A percentile compares a stretch with the other conserved stretches of the same genome.
phyloP scores from a whole-genome alignment of 345 rosid genomes.

The Melaleuca quinquenervia region DNA sequence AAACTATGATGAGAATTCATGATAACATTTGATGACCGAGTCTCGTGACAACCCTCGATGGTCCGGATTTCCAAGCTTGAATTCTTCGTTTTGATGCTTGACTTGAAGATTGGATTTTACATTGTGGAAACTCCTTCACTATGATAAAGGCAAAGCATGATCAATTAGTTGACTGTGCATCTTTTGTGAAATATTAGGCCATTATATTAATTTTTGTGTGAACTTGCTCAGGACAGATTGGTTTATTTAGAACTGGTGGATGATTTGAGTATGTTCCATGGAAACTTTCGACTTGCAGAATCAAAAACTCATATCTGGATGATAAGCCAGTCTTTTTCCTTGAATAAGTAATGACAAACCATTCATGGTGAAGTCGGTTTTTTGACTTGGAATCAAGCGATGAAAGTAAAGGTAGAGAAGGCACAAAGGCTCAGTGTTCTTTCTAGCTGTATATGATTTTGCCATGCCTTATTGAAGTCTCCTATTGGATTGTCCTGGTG shows the following conservation, averaged over 20 bases:
- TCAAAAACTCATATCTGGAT: not conserved
- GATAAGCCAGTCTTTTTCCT: not conserved
- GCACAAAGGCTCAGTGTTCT: not conserved
- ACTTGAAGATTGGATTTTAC: not conserved
- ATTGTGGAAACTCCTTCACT: not conserved
- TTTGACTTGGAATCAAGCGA: not conserved
- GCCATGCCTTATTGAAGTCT: not conserved
- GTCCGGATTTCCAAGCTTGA: not conserved
- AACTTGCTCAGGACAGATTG: not conserved
- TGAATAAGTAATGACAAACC: not conserved
- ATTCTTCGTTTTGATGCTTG: not conserved
- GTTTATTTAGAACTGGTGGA: not conserved
- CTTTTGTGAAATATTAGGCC: not conserved
- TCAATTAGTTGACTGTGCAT: not conserved
- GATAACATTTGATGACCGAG: not conserved
- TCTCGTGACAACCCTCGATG: not conserved
- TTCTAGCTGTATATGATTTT: not conserved
- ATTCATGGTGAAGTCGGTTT: not conserved
- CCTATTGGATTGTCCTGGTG: not conserved
- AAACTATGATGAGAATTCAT: not conserved
- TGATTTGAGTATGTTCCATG: not conserved
- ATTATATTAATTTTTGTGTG: not conserved
- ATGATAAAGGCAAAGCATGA: not conserved
- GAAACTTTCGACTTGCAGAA: not conserved
- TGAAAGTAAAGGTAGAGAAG: not conserved